These are phyloP conservation scores for Eutypella sp. DNA, from an alignment of 2,329 filamentous ascomycete species.

Conservation along the genomic window DNA sequence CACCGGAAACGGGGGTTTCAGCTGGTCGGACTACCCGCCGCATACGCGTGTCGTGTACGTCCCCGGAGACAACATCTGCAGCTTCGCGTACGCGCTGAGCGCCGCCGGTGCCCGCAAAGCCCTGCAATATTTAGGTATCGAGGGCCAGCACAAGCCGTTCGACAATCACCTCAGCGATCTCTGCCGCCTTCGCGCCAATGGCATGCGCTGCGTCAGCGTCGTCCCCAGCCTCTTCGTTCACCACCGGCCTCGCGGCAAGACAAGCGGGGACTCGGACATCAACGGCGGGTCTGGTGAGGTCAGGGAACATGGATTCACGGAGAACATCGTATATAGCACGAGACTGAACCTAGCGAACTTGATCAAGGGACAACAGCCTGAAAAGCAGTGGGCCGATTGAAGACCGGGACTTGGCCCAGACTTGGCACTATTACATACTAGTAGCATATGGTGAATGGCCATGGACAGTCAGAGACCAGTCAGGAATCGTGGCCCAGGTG, in stretches of 20 bases:
- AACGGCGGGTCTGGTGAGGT: constrained; percentile 18
- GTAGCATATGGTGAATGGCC: too few relatives aligned
- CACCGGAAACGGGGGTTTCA: constrained; percentile 21
- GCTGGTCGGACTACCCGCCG: constrained; percentile 19
- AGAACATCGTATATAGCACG: constrained; percentile 28
- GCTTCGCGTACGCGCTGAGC: constrained; percentile 32
- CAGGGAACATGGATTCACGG: constrained; percentile 25
- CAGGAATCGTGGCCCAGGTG: too few relatives aligned
- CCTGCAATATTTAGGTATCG: constrained; percentile 30
- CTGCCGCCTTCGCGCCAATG: constrained; percentile 25
- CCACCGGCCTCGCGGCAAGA: constrained; percentile 23
- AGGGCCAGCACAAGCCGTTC: constrained; percentile 25
- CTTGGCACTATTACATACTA: too few relatives aligned
- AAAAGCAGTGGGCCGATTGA: constrained; percentile 19
- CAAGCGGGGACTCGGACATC: constrained; percentile 29
- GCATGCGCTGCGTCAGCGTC: constrained; percentile 27
- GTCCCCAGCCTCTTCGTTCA: constrained; percentile 31
- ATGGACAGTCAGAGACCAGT: too few relatives aligned
- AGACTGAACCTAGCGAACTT: constrained; percentile 27
- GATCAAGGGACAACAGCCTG: constrained; percentile 19
- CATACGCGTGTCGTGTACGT: constrained; percentile 32
- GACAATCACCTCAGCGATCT: constrained; percentile 34
- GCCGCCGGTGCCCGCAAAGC: constrained; percentile 28
- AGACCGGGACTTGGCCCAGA: too few relatives aligned
- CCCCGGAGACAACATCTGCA: constrained; percentile 32